Conservation (phyloP, 2,329 filamentous ascomycete species). For the Tolypocladium endophyticum region DNA sequence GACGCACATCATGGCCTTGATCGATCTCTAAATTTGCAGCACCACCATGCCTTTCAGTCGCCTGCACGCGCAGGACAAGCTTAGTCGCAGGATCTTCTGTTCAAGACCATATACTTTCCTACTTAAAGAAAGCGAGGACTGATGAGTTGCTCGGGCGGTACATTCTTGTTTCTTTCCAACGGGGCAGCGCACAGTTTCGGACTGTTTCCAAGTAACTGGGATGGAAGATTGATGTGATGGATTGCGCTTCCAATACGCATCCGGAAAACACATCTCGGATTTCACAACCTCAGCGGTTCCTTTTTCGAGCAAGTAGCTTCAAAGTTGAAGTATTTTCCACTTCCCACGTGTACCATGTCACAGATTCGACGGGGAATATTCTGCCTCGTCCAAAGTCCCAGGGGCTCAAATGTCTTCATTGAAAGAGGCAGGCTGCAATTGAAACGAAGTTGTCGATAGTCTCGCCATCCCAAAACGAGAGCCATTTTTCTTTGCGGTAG, state of each 20-base stretch:
- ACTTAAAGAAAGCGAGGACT: no score
- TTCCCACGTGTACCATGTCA: not conserved
- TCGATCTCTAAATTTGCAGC: not conserved
- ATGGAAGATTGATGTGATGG: not conserved
- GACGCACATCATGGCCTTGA: not conserved
- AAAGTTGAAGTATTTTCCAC: no score
- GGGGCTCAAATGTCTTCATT: no score
- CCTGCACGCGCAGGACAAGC: no score
- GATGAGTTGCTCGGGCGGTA: not conserved
- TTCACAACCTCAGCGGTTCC: no score
- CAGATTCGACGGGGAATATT: not conserved
- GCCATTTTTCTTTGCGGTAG: not conserved
- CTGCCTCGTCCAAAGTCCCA: not conserved
- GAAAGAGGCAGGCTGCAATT: not conserved
- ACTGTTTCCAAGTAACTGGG: not conserved
- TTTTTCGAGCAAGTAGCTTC: no score
- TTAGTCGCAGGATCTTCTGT: fast-evolving
- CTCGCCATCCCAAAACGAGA: not conserved
- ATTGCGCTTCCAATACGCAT: not conserved
- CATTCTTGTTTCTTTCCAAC: not conserved
- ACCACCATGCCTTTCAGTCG: not conserved
- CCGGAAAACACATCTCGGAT: not conserved
- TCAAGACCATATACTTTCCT: not conserved
- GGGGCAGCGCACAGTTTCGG: not conserved
- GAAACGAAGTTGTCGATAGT: not conserved